Evolutionary conservation across 202 grass and related monocot genomes (phyloP).

Genomic region (Schoenoplectus tabernaemontani): DNA sequence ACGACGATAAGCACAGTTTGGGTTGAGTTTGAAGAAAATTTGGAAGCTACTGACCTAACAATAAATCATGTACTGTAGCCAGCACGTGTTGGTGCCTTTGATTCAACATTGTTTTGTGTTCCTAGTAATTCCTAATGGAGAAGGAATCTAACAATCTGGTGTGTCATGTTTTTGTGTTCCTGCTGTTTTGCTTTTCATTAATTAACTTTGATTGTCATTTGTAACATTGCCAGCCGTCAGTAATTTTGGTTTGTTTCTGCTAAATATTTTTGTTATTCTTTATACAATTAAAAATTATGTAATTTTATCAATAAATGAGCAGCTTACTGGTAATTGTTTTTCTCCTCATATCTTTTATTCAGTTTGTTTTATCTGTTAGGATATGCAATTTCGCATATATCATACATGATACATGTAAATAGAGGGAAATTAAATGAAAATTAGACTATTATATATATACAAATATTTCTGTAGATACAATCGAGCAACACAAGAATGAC

Average conservation of each 20-base stretch:
- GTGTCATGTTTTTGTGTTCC: background rate
- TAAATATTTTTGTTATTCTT: conserved; percentile 21
- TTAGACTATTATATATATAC: background rate
- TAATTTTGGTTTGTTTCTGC: conserved; percentile 8
- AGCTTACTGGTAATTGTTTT: background rate
- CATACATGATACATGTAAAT: background rate
- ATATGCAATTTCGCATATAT: background rate
- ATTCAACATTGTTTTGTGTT: conserved; percentile 3
- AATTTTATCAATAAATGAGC: conserved; percentile 13
- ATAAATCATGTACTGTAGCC: background rate
- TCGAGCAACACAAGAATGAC: background rate
- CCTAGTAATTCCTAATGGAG: background rate
- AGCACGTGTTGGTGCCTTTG: background rate
- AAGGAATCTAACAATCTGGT: conserved; percentile 10
- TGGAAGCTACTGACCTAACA: conserved; percentile 12
- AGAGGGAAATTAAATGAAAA: background rate
- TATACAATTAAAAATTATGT: background rate
- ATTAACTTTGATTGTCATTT: background rate
- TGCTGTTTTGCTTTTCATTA: background rate
- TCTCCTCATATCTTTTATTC: background rate
- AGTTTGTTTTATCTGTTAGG: background rate
- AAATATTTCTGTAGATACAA: background rate
- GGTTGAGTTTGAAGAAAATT: conserved; percentile 57
- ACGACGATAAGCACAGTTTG: conserved; percentile 84
- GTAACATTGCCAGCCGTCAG: background rate